Evolutionary conservation across 257 asterid species (phyloP), one percentile per base, ranked within the genome.

Genomic region (Asclepias syriaca): DNA sequence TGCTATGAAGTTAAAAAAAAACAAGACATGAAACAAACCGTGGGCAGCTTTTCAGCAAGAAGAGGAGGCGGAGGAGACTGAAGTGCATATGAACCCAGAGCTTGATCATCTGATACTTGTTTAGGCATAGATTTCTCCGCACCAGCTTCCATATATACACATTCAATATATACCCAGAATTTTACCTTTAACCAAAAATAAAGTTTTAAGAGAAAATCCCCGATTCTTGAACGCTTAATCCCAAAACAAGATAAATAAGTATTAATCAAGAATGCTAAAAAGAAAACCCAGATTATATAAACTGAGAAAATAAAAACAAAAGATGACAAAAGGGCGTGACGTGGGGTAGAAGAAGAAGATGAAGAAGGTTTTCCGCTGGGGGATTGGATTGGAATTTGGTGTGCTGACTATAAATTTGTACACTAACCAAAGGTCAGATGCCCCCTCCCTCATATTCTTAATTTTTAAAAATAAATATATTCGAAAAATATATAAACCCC

Each of bases 101-200:
- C 72, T 68, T 58, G 74, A 75, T 81, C 90, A 60, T 75, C 84
- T 46, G 48, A 43, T 43, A 43, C 48, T 34, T 78, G 64, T 68
- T 66, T 74, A 63, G 85, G 27, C 39, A 67, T 68, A 73, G 87
- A 82, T 56, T 79, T 74, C 39, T 76, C 85, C 58, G 69, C 75
- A 59, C 70, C 72, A 76, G 84, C 10, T 65, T 84, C 95, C 97
- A 90, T 88, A 45, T n/a, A 70, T 80, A 66, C 40, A 37, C 39
- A n/a, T 59, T 66, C 54, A 46, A 60, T n/a, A 11, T 3, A 24
- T 13, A 27, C 46, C 61, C 71, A 6, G 37, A 34, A 68, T 16
- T 40, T 22, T 37, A 5, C 32, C 45, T 24, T 69, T 19, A 51
- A 22, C 24, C 15, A 14, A 50, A 34, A 34, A 34, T 34, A 34